phyloP scores from a whole-genome alignment of 2,329 filamentous ascomycete genomes.

The Aspergillus sp. region DNA sequence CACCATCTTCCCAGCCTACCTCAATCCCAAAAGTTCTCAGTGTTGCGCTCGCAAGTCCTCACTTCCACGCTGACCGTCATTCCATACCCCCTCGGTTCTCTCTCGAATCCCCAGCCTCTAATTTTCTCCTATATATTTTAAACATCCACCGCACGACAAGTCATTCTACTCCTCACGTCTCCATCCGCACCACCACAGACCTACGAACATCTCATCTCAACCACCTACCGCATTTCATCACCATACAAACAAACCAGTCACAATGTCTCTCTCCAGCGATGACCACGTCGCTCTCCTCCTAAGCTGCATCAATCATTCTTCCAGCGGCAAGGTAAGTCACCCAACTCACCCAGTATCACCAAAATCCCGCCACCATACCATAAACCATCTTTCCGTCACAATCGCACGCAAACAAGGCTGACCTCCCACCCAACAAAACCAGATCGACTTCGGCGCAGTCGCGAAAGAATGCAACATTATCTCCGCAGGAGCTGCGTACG shows the following conservation, averaged over 20 bases:
- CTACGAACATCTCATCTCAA: not conserved
- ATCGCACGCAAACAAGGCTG: not conserved
- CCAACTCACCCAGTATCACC: not conserved
- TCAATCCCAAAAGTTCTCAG: not conserved
- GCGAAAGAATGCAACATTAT: constrained; percentile 63
- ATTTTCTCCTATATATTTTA: not conserved
- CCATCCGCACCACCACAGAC: not conserved
- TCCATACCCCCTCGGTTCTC: not conserved
- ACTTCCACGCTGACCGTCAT: no score
- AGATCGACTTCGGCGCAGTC: constrained; percentile 68
- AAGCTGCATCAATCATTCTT: constrained; percentile 62
- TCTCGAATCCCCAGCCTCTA: not conserved
- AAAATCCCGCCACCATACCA: no score
- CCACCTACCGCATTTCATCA: not conserved
- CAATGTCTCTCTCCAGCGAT: constrained; percentile 53
- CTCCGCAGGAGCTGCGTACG: constrained; percentile 69
- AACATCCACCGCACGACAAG: not conserved
- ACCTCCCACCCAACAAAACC: not conserved
- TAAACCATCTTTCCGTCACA: not conserved
- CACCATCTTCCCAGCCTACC: not conserved
- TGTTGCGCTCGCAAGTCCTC: no score
- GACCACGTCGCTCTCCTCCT: constrained; percentile 67
- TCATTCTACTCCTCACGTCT: not conserved
- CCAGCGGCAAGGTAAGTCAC: constrained; percentile 58
- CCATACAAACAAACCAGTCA: not conserved